These are phyloP conservation scores for Penicillium sp. DNA, from an alignment of 2,329 filamentous ascomycete genomes.

Conservation along the genomic window DNA sequence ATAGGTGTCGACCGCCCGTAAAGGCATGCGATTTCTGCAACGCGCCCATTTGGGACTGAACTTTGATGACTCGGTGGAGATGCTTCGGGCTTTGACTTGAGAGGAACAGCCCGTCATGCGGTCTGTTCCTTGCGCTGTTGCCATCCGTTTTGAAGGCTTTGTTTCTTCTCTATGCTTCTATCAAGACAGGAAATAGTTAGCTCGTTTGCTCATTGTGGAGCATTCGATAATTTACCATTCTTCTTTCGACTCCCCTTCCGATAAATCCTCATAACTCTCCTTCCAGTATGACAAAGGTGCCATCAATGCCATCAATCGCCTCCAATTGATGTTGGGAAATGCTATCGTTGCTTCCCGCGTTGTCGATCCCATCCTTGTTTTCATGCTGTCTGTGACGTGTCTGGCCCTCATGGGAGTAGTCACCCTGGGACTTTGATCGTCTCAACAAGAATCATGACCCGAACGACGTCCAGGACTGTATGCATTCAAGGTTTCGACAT, in stretches of 20 bases:
- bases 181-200: background rate
- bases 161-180: background rate
- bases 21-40: background rate
- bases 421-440: background rate
- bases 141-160: background rate
- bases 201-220: background rate
- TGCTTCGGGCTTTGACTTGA: background rate
- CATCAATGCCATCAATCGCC: no score
- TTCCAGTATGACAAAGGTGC: background rate
- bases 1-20: background rate
- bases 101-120: background rate
- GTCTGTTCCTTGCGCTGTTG: background rate
- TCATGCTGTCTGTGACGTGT: background rate
- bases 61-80: background rate
- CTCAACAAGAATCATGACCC: background rate
- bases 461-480: background rate
- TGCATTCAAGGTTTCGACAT: background rate
- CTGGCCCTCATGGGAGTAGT: background rate
- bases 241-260: background rate
- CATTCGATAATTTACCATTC: background rate
- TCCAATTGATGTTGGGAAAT: background rate
- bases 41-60: background rate
- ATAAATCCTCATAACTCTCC: no score
- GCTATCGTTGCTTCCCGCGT: background rate
- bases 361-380: background rate